Evolutionary conservation across 2,329 filamentous ascomycete species (phyloP).

Genomic region (Byssoonygena ceratinophila): DNA sequence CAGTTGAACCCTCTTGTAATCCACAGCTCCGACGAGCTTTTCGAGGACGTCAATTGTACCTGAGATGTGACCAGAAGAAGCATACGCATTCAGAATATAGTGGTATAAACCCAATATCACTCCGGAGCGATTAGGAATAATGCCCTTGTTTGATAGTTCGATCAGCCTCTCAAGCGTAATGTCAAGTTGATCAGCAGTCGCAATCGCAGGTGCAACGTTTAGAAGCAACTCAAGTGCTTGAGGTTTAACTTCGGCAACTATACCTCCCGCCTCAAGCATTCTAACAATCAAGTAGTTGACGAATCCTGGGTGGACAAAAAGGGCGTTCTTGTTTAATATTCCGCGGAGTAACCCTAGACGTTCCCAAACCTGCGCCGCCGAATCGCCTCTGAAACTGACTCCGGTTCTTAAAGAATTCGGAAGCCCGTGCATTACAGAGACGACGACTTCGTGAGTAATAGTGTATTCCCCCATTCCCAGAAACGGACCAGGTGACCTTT

Average conservation of each 20-base stretch:
- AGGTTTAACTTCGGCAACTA: slow-evolving; percentile 39
- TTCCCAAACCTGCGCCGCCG: slow-evolving; percentile 28
- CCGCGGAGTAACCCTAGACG: slow-evolving; percentile 31
- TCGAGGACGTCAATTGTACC: slow-evolving; percentile 15
- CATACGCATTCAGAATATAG: slow-evolving; percentile 17
- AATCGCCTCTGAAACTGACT: slow-evolving; percentile 26
- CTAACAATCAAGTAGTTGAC: slow-evolving; percentile 38
- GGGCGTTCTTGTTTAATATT: slow-evolving; percentile 20
- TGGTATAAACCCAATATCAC: slow-evolving; percentile 16
- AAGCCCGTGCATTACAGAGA: slow-evolving; percentile 45
- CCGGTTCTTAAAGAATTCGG: slow-evolving; percentile 38
- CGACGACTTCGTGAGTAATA: slow-evolving; percentile 49
- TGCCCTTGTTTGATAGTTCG: neutral
- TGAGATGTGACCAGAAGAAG: slow-evolving; percentile 10
- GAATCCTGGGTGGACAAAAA: slow-evolving; percentile 24
- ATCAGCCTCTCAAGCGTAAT: neutral
- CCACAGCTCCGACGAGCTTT: slow-evolving; percentile 12
- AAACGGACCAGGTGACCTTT: slow-evolving; percentile 23
- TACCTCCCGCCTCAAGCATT: slow-evolving; percentile 41
- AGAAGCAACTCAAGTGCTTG: slow-evolving; percentile 34
- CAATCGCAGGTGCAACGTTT: slow-evolving; percentile 19
- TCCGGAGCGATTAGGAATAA: slow-evolving; percentile 8
- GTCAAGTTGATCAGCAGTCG: neutral
- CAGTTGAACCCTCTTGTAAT: slow-evolving; percentile 3
- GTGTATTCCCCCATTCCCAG: slow-evolving; percentile 38